A percentile compares a stretch with the other conserved stretches of the same genome.
Conservation (phyloP, 2,329 filamentous ascomycete genomes). For the Verticillium longisporum region DNA sequence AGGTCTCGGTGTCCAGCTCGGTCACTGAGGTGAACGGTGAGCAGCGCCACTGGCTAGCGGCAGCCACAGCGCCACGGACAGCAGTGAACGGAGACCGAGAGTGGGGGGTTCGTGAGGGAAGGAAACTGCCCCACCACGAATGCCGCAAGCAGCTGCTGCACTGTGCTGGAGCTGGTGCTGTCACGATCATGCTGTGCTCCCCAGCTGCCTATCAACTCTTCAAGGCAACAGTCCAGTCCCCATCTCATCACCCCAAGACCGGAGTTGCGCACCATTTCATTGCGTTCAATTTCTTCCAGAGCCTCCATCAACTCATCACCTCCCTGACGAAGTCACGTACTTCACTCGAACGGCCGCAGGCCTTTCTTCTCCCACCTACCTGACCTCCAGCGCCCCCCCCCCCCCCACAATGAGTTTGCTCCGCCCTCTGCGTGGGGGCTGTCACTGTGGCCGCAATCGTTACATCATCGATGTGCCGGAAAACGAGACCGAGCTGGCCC, state of each 20-base stretch:
- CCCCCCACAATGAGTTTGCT: slow-evolving; percentile 34
- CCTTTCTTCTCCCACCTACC: too few species aligned
- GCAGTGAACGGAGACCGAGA: too few species aligned
- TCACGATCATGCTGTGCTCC: neutral
- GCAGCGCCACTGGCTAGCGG: neutral
- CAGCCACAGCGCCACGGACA: too few species aligned
- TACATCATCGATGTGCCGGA: slow-evolving; percentile 69
- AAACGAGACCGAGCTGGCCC: slow-evolving; percentile 46
- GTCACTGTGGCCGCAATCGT: slow-evolving; percentile 79
- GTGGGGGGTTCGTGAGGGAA: neutral
- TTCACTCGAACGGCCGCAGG: too few species aligned
- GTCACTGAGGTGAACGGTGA: neutral
- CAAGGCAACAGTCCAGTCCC: neutral
- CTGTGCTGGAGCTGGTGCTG: neutral
- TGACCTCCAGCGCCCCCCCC: neutral
- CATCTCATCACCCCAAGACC: neutral
- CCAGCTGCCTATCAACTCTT: neutral
- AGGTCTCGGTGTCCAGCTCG: neutral
- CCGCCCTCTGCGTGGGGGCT: slow-evolving; percentile 64
- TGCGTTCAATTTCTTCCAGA: neutral
- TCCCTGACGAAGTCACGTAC: too few species aligned
- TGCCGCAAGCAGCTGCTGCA: neutral
- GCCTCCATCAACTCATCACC: too few species aligned
- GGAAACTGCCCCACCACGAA: neutral
- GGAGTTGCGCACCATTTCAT: too few species aligned